phyloP scores from a whole-genome alignment of 192 early-diverging fungal genomes.

The Umbelopsis isabellina region DNA sequence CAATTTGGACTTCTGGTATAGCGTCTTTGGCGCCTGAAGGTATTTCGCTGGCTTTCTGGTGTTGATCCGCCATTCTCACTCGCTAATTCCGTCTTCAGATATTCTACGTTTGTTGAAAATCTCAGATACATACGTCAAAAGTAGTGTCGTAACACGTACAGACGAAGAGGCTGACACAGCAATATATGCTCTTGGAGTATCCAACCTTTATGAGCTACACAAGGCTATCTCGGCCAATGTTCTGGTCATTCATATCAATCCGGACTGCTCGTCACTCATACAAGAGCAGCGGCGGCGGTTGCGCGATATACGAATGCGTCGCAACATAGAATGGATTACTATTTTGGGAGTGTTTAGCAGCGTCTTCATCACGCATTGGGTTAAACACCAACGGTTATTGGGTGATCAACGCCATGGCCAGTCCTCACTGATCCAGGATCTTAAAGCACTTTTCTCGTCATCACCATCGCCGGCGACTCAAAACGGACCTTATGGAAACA shows the following conservation, averaged over 20 bases:
- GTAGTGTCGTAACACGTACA: not conserved
- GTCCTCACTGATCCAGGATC: not conserved
- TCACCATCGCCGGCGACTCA: too few relatives aligned
- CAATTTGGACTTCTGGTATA: conserved; percentile 6
- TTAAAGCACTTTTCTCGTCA: too few relatives aligned
- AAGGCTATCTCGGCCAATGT: conserved; percentile 2
- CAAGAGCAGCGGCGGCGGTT: conserved; percentile 8
- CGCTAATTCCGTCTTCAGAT: not conserved
- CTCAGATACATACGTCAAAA: conserved; percentile 3
- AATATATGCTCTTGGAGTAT: conserved; percentile 13
- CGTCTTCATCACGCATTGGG: not conserved
- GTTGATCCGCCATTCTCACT: not conserved
- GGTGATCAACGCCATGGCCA: not conserved
- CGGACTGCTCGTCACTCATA: conserved; percentile 1
- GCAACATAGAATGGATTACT: conserved; percentile 8
- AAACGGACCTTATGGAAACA: too few relatives aligned
- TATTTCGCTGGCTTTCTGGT: not conserved
- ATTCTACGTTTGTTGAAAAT: not conserved
- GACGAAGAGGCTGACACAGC: not conserved
- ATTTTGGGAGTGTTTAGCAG: not conserved
- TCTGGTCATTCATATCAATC: conserved; percentile 1
- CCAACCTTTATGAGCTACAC: conserved; percentile 3
- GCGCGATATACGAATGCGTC: not conserved
- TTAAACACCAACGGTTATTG: not conserved
- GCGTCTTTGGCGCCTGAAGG: conserved; percentile 5